These are phyloP conservation scores for Holtermanniella nyarrowii DNA, from an alignment of 768 basidiomycete species.

Conservation along the genomic window DNA sequence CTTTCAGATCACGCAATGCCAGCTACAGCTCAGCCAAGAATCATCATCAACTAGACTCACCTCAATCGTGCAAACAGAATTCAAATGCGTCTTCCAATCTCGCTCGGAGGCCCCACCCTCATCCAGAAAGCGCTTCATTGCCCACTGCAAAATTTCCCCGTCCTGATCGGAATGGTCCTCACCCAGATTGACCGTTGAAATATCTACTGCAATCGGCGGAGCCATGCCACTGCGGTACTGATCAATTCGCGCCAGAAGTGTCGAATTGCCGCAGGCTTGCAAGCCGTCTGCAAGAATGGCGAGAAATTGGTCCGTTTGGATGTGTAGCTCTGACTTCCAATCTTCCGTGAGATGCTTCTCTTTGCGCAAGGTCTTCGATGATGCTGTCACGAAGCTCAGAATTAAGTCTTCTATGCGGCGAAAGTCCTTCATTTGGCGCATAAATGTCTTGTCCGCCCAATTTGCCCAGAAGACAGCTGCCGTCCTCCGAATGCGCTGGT, in stretches of 20 bases:
- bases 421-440: constrained; percentile 85
- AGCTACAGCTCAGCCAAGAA: constrained; percentile 57
- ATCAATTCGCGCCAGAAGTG: no score
- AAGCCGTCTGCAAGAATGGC: constrained; percentile 74
- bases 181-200: no score
- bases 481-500: constrained; percentile 76
- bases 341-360: constrained; percentile 68
- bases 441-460: constrained; percentile 73
- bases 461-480: constrained; percentile 90
- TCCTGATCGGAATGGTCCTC: neutral
- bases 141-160: no score
- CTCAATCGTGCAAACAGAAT: constrained; percentile 18
- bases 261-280: constrained; percentile 58
- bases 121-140: no score
- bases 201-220: constrained; percentile 46
- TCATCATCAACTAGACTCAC: constrained; percentile 3
- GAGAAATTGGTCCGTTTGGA: constrained; percentile 81
- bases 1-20: neutral
- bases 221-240: no score
- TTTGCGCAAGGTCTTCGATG: constrained; percentile 77
- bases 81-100: constrained; percentile 11
- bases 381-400: constrained; percentile 85
- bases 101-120: constrained; percentile 6
- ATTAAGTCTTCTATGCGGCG: constrained; percentile 96
- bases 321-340: constrained; percentile 88